Percentiles rank a stretch among this genome's conserved stretches.
phyloP scores from a whole-genome alignment of 768 basidiomycete species.

The Hericium coralloides region DNA sequence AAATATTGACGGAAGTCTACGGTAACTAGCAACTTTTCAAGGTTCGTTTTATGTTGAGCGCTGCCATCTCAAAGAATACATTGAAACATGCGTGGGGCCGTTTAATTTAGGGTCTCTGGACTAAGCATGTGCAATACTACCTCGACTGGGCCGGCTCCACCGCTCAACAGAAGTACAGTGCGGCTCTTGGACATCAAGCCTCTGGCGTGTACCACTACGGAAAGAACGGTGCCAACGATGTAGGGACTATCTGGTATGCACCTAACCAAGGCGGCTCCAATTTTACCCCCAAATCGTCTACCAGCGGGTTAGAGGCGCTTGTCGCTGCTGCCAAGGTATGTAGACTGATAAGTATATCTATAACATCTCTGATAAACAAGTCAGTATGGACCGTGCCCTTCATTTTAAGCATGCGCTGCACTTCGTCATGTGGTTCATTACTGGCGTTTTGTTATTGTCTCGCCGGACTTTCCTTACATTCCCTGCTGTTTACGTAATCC shows the following conservation, averaged over 20 bases:
- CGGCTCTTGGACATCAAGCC: conserved; percentile 27
- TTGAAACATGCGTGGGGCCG: too few species aligned
- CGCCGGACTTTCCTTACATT: background rate
- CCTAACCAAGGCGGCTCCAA: conserved; percentile 18
- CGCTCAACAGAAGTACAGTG: conserved; percentile 33
- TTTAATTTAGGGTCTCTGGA: conserved; percentile 33
- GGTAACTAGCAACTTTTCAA: background rate
- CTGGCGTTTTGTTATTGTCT: background rate
- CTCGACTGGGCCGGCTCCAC: conserved; percentile 36
- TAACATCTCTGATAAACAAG: background rate
- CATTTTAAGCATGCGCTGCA: background rate
- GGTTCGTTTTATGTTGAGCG: conserved; percentile 26
- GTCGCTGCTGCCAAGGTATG: conserved; percentile 12
- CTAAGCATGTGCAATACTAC: conserved; percentile 42
- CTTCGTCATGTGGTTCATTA: background rate
- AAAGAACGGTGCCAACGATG: conserved; percentile 28
- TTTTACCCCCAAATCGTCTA: conserved; percentile 18
- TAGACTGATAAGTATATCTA: background rate
- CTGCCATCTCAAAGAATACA: background rate
- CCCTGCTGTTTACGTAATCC: background rate
- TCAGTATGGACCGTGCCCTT: background rate
- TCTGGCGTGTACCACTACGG: conserved; percentile 37
- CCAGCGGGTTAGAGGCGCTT: conserved; percentile 8
- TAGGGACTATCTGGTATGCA: conserved; percentile 30
- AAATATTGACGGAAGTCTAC: too few species aligned